Base-by-base conservation (phyloP, 2,329 filamentous ascomycete species). In the Colletotrichum godetiae region DNA sequence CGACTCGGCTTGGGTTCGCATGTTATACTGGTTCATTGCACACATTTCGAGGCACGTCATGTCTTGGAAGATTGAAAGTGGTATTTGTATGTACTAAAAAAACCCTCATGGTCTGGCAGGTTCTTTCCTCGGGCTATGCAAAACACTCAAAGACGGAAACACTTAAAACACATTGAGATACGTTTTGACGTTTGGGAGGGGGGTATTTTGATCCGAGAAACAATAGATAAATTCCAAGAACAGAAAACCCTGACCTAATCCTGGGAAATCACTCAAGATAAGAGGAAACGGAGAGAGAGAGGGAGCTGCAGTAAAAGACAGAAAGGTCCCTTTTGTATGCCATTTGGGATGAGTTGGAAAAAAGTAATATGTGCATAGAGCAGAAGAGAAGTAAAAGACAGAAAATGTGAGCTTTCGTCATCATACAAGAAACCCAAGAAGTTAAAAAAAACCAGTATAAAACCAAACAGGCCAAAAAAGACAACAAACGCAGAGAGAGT, bases 351-450 rank as follows among this genome's bases (percentile, higher is more conserved):
- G 12, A 13, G 15, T 13, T 42, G 15, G 37, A 15, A 19, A 33
- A 15, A 55, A 63, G 19, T 53, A 24, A 10, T 70, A 61, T 73
- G 67, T 70, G 67, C 70, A 65, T 27, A 52, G 31, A 53, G 62
- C 37, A 24, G 46, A 65, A 55, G 68, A 49, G 42, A 46, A 22
- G 59, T 62, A 60, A 33, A 42, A 19, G 37, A 42, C 37, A 15
- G 37, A 42, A 42, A 42, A 56, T 37, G 56, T 33, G 33, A 22
- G 46, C 24, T 52, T 52, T 15, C 27, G 22, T 58, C 49, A 37
- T 72, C 35, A 64, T 19, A 27, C 4, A 58, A 46, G 6, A 66
- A 33, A 42, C 37, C 37, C 37, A 42, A 42, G 37, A 42, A 42
- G 35, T 12, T 46, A 58, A 19, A n/a, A 57, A 15, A 68, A 15